Evolutionary conservation across 139 green algal species (phyloP), one percentile per base, ranked within the genome.

Genomic region (Chlamydomonas schloesseri): DNA sequence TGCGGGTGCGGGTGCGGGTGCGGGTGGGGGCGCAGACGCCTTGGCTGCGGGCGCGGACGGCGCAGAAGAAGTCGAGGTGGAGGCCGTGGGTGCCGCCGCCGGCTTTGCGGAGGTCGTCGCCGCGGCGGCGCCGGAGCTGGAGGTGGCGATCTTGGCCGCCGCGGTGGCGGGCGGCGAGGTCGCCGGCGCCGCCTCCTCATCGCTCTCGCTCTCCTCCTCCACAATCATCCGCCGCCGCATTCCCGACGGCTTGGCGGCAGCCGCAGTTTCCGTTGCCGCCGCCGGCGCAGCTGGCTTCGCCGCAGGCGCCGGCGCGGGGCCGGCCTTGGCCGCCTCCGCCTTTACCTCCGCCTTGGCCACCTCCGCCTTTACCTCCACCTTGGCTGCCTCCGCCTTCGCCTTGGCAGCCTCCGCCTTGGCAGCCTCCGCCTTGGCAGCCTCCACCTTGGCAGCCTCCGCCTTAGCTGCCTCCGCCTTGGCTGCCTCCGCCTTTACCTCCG

Each of bases 391-490:
- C 82, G 85, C 87, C 50, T 47, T 73, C 26, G 68, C 31, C 26
- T 34, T 50, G 5, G 42, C 42, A 13, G 42, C 42, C 42, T 50
- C 82, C 85, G 90, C 79, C 84, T 90, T 58, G 67, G 65, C 28
- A 3, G 47, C 50, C 18, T 50, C 29, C 73, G 26, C 47, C 73
- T 47, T 24, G 50, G 9, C 50, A 26, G 29, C 47, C 37, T 50
- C 73, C 50, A 20, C 21, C 3, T 46, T 42, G 29, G 34, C 46
- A 11, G 31, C 23, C 47, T 62, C 26, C 65, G 6, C 46, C 46
- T 21, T 37, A 2, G 55, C 55, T 3, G 55, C 55, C 55, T 60
- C 42, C 42, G 42, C 42, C 42, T 50, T 50, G 42, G 42, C 42
- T 8, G 42, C 42, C 42, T 50, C 42, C 42, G 42, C 42, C 14